Percentiles rank a stretch among this genome's conserved stretches.
phyloP scores from a whole-genome alignment of 208 protist genomes.

The Wallacemonas sp. region DNA sequence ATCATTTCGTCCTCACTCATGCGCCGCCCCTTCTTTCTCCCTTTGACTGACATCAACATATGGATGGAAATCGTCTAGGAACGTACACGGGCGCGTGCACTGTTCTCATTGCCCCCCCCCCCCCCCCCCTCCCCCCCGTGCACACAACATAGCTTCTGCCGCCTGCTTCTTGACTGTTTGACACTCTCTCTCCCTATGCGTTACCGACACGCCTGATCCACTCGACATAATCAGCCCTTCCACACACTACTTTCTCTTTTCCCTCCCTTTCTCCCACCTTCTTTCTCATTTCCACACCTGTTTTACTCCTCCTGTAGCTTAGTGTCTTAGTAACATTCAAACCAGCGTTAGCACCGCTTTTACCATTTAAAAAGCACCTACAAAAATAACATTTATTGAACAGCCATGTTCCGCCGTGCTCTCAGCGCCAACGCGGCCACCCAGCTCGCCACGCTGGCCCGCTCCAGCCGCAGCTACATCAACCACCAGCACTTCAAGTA shows the following conservation, averaged over 20 bases:
- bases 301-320: conserved; percentile 22
- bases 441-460: conserved; percentile 27
- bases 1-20: too few relatives aligned
- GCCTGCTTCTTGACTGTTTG: too few relatives aligned
- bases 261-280: neutral
- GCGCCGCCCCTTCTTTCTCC: too few relatives aligned
- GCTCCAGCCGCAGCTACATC: conserved; percentile 61
- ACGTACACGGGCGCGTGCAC: too few relatives aligned
- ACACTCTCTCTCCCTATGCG: too few relatives aligned
- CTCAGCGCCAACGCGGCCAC: conserved; percentile 37
- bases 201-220: too few relatives aligned
- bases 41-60: too few relatives aligned
- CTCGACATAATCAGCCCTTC: too few relatives aligned
- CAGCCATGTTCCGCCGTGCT: conserved; percentile 77
- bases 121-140: too few relatives aligned
- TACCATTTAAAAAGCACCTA: neutral
- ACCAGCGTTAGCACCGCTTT: conserved; percentile 2
- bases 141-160: too few relatives aligned
- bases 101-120: too few relatives aligned
- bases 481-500: conserved; percentile 87
- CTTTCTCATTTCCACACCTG: conserved; percentile 19
- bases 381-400: conserved; percentile 19
- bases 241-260: neutral
- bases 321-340: conserved; percentile 16
- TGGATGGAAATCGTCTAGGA: too few relatives aligned